Evolutionary conservation across 2,329 filamentous ascomycete genomes (phyloP), one percentile per base, ranked within the genome.

Genomic region (Phyllosticta ampelicida): DNA sequence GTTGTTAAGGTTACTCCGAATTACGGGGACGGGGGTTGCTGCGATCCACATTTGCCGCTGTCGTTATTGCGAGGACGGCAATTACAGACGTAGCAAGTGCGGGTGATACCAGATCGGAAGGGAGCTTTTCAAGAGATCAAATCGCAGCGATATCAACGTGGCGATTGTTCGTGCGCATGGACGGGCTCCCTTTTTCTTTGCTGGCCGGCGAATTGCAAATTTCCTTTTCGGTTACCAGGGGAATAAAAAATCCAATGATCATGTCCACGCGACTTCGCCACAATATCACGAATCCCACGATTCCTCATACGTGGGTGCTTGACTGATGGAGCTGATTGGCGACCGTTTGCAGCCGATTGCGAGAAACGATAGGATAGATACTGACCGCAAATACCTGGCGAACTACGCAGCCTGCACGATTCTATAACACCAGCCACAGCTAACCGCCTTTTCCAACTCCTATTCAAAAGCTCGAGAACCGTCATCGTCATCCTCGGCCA

Each of bases 161-260:
- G 29, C 36, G 19, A 58, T 58, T 48, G 48, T 58, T 51, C 51
- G 53, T 59, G 57, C n/a, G n/a, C 57, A 55, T 59, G 57, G 57
- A 52, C 48, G 57, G 57, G 53, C 55, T 53, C 53, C 51, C 44
- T 58, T 50, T 51, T 44, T 51, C 54, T 50, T 51, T 54, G 52
- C 51, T 54, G 56, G 52, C 55, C 54, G 56, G 56, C 56, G 56
- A 58, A 58, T 51, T 30, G 48, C 55, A 53, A 48, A 51, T 51
- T 55, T 59, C 57, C 57, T 51, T 51, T 55, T 51, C 44, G 57
- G 50, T 59, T 59, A 52, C 57, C 55, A 55, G 51, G 57, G 57
- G 57, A 59, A 59, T 59, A 55, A 54, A 55, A 59, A 58, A 58
- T 4, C n/a, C 23, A 58, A 58, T 58, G 55, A 44, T 58, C 36